Percentiles rank a stretch among this genome's conserved stretches.
These are phyloP conservation scores for Starmerella stellata DNA, from an alignment of 805 yeast genomes.

Conservation along the genomic window DNA sequence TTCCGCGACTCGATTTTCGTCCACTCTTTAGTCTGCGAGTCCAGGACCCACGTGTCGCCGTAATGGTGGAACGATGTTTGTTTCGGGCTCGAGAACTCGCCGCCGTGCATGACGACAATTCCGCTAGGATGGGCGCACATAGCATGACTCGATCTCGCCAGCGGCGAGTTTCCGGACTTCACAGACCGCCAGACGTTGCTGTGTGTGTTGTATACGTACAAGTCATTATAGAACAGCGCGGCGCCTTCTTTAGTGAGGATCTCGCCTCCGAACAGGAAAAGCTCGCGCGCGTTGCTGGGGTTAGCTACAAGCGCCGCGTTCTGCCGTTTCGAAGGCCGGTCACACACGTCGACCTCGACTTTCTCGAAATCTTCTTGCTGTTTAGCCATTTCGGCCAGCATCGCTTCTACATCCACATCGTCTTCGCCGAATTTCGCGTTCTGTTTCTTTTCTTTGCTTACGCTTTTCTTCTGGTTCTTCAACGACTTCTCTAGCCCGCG, in stretches of 20 bases:
- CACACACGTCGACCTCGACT: conserved; percentile 39
- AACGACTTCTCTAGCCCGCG: conserved; percentile 65
- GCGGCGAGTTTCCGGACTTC: conserved; percentile 69
- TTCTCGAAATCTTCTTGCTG: conserved; percentile 69
- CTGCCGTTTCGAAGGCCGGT: conserved; percentile 49
- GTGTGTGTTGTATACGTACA: conserved; percentile 54
- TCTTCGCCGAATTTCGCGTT: conserved; percentile 50
- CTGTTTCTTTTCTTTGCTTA: conserved; percentile 50
- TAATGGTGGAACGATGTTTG: conserved; percentile 91
- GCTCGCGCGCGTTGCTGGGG: conserved; percentile 64
- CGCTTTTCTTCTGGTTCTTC: conserved; percentile 60
- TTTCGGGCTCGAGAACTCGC: conserved; percentile 92
- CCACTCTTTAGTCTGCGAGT: conserved; percentile 76
- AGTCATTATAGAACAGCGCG: conserved; percentile 65
- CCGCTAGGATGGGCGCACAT: conserved; percentile 90
- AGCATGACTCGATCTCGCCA: conserved; percentile 85
- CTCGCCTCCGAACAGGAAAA: conserved; percentile 85
- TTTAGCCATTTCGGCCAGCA: conserved; percentile 54
- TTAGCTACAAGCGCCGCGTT: conserved; percentile 59
- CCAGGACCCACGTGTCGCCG: conserved; percentile 90
- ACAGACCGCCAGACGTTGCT: conserved; percentile 65
- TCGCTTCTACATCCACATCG: conserved; percentile 68
- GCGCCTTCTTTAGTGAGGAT: conserved; percentile 27
- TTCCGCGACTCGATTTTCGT: conserved; percentile 57
- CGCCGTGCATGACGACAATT: conserved; percentile 71